Evolutionary conservation across 2,329 filamentous ascomycete genomes (phyloP).

Genomic region (Monosporascus sp.): DNA sequence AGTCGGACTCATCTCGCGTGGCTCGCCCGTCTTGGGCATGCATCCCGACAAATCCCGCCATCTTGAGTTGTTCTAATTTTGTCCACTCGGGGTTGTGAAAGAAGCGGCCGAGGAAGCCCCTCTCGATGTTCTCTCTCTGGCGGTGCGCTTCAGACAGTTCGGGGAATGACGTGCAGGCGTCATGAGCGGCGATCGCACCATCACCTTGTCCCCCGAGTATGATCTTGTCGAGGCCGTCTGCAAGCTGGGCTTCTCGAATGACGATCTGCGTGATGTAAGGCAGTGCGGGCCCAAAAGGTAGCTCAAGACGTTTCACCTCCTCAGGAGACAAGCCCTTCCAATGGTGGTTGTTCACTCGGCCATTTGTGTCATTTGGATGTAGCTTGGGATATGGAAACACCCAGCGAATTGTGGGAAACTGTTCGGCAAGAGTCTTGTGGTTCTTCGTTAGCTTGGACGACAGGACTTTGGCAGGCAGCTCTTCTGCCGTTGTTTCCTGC

Average conservation of each 20-base stretch:
- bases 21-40: constrained; percentile 5
- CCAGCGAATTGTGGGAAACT: constrained; percentile 13
- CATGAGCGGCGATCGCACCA: constrained; percentile 13
- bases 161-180: constrained; percentile 8
- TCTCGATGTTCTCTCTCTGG: not conserved
- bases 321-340: constrained; percentile 5
- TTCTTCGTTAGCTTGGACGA: constrained; percentile 7
- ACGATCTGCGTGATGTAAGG: constrained; percentile 15
- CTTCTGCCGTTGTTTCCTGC: constrained; percentile 3
- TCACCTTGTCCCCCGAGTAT: constrained; percentile 15
- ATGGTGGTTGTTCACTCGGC: not conserved
- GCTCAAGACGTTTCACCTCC: constrained; percentile 3
- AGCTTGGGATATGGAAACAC: constrained; percentile 12
- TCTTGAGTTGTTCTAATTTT: constrained; percentile 1
- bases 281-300: not conserved
- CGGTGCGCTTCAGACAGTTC: constrained; percentile 1
- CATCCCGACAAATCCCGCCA: constrained; percentile 14
- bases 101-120: not conserved
- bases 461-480: constrained; percentile 10
- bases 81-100: not conserved
- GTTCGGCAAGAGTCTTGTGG: constrained; percentile 6
- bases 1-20: constrained; percentile 10
- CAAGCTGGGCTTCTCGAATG: constrained; percentile 9
- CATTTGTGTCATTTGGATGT: not conserved
- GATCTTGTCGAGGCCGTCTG: constrained; percentile 10